phyloP scores from a whole-genome alignment of 2,329 filamentous ascomycete species.

The Hymenoscyphus occultus region DNA sequence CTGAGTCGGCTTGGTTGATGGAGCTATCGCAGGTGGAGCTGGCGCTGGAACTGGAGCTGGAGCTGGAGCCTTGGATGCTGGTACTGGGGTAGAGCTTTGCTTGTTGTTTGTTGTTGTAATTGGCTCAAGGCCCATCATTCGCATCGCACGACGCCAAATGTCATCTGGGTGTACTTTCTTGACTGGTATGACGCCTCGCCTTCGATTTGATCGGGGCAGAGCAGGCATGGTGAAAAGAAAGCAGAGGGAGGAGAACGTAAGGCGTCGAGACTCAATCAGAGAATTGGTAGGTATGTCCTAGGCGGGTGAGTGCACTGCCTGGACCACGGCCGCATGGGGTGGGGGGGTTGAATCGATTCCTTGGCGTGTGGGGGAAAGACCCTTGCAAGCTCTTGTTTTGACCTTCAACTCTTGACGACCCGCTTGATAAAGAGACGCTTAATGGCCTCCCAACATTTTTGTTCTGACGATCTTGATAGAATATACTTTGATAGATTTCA shows the following conservation, averaged over 20 bases:
- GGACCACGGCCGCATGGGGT: not conserved
- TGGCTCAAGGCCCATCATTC: conserved; percentile 23
- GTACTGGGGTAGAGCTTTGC: conserved; percentile 3
- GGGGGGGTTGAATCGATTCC: not conserved
- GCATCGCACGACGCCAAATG: conserved; percentile 19
- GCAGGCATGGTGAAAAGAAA: conserved; percentile 18
- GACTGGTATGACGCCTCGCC: conserved; percentile 16
- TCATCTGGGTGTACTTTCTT: conserved; percentile 16
- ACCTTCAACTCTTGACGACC: not conserved
- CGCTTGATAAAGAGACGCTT: no score
- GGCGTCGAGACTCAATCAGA: not conserved
- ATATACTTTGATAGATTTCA: no score
- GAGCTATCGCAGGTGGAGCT: not conserved
- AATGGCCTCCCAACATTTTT: no score
- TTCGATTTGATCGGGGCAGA: conserved; percentile 15
- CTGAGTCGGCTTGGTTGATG: not conserved
- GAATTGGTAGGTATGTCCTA: not conserved
- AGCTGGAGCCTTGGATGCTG: conserved; percentile 4
- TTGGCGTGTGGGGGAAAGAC: conserved; percentile 1
- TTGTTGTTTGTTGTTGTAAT: conserved; percentile 14
- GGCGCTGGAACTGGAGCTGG: not conserved
- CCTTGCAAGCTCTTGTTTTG: not conserved
- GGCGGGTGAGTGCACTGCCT: not conserved
- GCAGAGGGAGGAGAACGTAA: not conserved
- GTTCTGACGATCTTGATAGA: no score